phyloP scores from a whole-genome alignment of 2,329 filamentous ascomycete species.

The Diaporthe ampelina region DNA sequence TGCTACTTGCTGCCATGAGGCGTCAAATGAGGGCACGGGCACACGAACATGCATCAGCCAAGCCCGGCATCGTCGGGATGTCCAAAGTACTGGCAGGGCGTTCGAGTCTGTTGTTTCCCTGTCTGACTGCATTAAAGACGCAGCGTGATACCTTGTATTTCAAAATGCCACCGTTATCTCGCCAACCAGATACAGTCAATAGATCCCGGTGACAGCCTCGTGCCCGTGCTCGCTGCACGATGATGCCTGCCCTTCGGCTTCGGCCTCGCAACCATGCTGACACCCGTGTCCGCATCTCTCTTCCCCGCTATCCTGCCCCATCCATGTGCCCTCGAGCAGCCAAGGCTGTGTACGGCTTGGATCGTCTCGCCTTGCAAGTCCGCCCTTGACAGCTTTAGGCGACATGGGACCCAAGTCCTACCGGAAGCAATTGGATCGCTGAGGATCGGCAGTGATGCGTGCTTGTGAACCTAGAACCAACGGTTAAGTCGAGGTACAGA shows the following conservation, averaged over 20 bases:
- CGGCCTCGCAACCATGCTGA: not conserved
- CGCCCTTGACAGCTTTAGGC: no score
- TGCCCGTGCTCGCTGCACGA: conserved; percentile 15
- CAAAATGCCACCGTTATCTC: conserved; percentile 9
- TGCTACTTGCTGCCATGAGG: conserved; percentile 8
- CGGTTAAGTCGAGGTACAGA: not conserved
- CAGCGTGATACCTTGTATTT: conserved; percentile 20
- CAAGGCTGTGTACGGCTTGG: no score
- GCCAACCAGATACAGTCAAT: conserved; percentile 14
- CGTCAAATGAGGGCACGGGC: conserved; percentile 25
- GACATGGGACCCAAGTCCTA: not conserved
- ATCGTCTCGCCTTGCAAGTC: not conserved
- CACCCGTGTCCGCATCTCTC: not conserved
- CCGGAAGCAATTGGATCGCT: not conserved
- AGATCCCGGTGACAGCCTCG: conserved; percentile 26
- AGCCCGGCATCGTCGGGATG: conserved; percentile 36
- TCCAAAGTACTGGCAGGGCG: not conserved
- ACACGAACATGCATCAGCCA: conserved; percentile 31
- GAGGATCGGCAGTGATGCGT: not conserved
- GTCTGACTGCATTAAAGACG: not conserved
- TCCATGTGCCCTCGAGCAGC: not conserved
- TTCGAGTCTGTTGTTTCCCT: not conserved
- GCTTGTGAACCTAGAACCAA: no score
- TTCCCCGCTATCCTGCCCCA: no score
- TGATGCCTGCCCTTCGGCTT: not conserved